Conservation (phyloP, 23 red algal species). For the Pyropia yezoensis region DNA sequence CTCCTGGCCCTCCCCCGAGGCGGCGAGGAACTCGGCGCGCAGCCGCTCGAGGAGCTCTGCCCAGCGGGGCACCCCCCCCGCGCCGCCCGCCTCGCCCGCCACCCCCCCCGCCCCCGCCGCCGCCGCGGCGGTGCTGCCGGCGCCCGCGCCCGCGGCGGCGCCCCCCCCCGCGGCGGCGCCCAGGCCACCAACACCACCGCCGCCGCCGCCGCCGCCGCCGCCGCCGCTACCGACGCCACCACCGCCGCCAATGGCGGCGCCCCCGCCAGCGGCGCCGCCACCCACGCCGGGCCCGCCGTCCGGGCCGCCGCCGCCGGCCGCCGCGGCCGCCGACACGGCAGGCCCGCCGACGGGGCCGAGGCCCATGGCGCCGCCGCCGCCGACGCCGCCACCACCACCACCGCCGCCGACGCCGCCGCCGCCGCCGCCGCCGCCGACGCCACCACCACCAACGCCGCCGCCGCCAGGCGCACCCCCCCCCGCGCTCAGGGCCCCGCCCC, state of each 20-base stretch:
- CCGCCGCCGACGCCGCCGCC: neutral
- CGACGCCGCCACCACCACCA: neutral
- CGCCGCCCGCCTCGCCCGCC: neutral
- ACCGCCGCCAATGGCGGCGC: neutral
- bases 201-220: neutral
- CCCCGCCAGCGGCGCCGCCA: neutral
- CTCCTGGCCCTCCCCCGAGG: slow-evolving; percentile 26
- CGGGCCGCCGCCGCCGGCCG: neutral
- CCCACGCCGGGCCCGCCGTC: neutral
- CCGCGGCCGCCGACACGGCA: neutral
- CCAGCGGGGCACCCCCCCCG: slow-evolving; percentile 9
- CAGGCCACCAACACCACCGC: neutral
- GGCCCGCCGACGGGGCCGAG: neutral
- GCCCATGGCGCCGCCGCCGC: neutral
- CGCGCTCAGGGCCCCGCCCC: neutral
- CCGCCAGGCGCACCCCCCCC: neutral
- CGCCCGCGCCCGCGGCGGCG: neutral
- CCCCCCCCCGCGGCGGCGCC: neutral
- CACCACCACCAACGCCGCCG: neutral
- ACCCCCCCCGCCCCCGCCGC: neutral
- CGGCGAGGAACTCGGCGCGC: slow-evolving; percentile 38
- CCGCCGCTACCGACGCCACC: neutral
- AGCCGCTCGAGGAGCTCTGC: slow-evolving; percentile 43
- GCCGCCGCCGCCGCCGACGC: neutral
- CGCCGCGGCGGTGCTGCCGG: neutral